Conservation (phyloP, 768 basidiomycete genomes). For the Kwoniella sp. region DNA sequence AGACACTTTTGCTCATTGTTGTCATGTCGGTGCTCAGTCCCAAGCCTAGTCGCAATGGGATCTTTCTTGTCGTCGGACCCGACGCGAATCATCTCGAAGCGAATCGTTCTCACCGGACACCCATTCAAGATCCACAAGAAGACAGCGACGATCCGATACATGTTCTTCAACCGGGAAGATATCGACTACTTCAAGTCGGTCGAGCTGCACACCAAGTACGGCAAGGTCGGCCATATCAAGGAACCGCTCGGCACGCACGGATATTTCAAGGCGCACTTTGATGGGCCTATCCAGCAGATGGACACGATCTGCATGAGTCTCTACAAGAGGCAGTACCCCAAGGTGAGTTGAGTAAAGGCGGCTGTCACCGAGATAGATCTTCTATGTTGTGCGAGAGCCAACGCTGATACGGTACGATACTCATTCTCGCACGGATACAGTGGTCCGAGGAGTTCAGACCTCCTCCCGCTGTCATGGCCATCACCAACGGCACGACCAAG, state of each 20-base stretch:
- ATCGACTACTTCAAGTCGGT: constrained; percentile 90
- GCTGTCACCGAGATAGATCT: constrained; percentile 18
- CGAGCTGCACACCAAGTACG: constrained; percentile 88
- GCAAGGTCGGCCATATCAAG: constrained; percentile 76
- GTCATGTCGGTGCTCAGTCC: constrained; percentile 30
- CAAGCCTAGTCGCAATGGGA: constrained; percentile 82
- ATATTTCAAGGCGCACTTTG: constrained; percentile 95
- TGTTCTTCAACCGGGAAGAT: constrained; percentile 96
- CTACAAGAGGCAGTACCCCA: constrained; percentile 93
- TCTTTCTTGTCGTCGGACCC: constrained; percentile 86
- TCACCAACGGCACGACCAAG: not conserved
- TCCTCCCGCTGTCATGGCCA: constrained; percentile 10
- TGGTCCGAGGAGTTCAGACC: constrained; percentile 21
- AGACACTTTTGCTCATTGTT: no score
- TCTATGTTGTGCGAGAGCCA: not conserved
- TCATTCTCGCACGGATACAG: constrained; percentile 36
- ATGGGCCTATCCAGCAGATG: constrained; percentile 91
- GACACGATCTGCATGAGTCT: constrained; percentile 93
- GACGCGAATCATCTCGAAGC: constrained; percentile 85
- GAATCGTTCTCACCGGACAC: constrained; percentile 92
- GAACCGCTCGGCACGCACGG: constrained; percentile 96
- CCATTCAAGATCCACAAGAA: constrained; percentile 97
- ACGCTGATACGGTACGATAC: not conserved
- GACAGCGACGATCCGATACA: constrained; percentile 94
- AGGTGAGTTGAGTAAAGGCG: constrained; percentile 64